Conservation (phyloP, 192 early-diverging fungal genomes). For the Backusella sp. region DNA sequence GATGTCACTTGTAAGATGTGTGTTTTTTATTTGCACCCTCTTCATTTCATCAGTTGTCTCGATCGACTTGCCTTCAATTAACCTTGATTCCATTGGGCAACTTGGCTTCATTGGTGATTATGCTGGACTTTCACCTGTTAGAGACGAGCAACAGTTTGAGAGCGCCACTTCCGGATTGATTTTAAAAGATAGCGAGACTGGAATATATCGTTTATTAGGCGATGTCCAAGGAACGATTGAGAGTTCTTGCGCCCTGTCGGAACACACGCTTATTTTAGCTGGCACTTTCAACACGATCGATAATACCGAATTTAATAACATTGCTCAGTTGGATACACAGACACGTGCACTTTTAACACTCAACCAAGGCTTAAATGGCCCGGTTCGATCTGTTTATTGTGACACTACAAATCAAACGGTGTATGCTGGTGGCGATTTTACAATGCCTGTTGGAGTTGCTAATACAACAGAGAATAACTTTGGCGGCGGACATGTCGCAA, state of each 20-base stretch:
- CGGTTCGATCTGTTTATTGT: constrained; percentile 32
- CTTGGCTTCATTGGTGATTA: constrained; percentile 30
- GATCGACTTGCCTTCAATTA: constrained; percentile 5
- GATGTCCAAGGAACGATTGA: constrained; percentile 24
- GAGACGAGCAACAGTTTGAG: constrained; percentile 11
- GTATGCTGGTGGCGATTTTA: constrained; percentile 32
- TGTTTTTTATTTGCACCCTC: neutral
- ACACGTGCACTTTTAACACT: constrained; percentile 19
- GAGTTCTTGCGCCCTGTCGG: constrained; percentile 15
- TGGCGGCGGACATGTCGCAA: constrained; percentile 13
- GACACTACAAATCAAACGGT: constrained; percentile 19
- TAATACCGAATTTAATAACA: constrained; percentile 13
- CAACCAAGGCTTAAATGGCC: constrained; percentile 34
- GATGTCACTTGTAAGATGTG: neutral
- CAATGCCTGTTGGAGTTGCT: constrained; percentile 16
- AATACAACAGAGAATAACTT: constrained; percentile 13
- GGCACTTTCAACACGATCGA: constrained; percentile 30
- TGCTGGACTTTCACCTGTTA: constrained; percentile 27
- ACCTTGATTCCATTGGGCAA: constrained; percentile 17
- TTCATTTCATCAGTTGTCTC: neutral
- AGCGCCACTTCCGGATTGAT: neutral
- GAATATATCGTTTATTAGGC: constrained; percentile 12
- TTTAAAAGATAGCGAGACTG: neutral
- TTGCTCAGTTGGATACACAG: constrained; percentile 20
- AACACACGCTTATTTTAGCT: constrained; percentile 15